Percentiles rank a stretch among this genome's conserved stretches.
Conservation (phyloP, 2,329 filamentous ascomycete species). For the Mycosphaerelloides madeirae region DNA sequence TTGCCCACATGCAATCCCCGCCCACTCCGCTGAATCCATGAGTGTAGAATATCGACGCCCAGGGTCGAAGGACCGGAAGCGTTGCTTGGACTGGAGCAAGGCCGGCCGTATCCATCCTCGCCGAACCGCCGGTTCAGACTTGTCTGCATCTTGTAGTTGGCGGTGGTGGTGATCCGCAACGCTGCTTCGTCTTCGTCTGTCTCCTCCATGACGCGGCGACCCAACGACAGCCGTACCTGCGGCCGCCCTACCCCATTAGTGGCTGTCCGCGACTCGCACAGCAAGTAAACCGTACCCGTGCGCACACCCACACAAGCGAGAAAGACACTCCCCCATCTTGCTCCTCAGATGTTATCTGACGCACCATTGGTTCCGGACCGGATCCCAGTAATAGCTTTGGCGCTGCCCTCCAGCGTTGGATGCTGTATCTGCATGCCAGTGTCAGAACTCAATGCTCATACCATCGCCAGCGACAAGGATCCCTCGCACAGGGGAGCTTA, state of each 20-base stretch:
- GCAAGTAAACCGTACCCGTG: not conserved
- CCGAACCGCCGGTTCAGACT: too few relatives aligned
- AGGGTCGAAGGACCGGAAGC: too few relatives aligned
- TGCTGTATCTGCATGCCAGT: conserved; percentile 3
- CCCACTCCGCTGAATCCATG: too few relatives aligned
- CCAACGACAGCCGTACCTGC: conserved; percentile 4
- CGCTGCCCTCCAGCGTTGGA: conserved; percentile 11
- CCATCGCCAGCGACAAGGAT: not conserved
- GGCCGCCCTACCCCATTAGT: not conserved
- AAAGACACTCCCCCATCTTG: not conserved
- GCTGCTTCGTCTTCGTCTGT: not conserved
- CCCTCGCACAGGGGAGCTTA: too few relatives aligned
- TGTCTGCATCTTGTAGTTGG: too few relatives aligned
- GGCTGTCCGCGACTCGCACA: conserved; percentile 1
- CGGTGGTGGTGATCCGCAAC: not conserved
- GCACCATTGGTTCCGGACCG: conserved; percentile 25
- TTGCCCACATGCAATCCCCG: too few relatives aligned
- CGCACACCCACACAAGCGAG: not conserved
- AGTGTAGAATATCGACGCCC: too few relatives aligned
- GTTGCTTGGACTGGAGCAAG: too few relatives aligned
- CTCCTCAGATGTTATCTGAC: conserved; percentile 8
- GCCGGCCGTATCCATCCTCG: too few relatives aligned
- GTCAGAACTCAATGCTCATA: conserved; percentile 2
- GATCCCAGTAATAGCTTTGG: conserved; percentile 30
- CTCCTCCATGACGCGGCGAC: not conserved